Evolutionary conservation across 805 yeast genomes (phyloP).

Genomic region (Saccharomycopsis lassenensis): DNA sequence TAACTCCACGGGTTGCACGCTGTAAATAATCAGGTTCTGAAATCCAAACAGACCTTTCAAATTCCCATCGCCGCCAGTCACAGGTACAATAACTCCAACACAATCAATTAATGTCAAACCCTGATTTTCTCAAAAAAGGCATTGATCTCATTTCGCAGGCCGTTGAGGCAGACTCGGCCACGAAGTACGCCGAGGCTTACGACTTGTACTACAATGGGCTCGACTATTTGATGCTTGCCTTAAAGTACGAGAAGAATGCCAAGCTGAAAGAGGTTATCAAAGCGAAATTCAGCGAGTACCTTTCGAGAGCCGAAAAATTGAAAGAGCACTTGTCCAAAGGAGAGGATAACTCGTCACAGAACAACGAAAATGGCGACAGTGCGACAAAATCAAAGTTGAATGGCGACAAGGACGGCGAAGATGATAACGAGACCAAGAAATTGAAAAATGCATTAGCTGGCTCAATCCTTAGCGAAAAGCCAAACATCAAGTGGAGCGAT

Average conservation of each 20-base stretch:
- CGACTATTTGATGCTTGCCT: constrained; percentile 90
- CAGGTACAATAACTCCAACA: too few species aligned
- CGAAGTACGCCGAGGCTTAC: constrained; percentile 88
- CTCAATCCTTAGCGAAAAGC: constrained; percentile 83
- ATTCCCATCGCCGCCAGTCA: too few species aligned
- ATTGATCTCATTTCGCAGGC: constrained; percentile 91
- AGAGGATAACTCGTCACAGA: constrained; percentile 36
- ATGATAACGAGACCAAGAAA: constrained; percentile 77
- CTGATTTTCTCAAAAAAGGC: constrained; percentile 85
- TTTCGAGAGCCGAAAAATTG: constrained; percentile 86
- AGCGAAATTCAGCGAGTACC: constrained; percentile 81
- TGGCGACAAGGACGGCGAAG: constrained; percentile 48
- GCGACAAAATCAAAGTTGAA: constrained; percentile 29
- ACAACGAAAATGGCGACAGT: constrained; percentile 45
- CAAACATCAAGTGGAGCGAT: constrained; percentile 89
- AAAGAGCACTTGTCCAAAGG: constrained; percentile 76
- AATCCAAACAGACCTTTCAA: too few species aligned
- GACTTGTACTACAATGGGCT: constrained; percentile 85
- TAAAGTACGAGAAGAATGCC: constrained; percentile 88
- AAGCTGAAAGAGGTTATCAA: constrained; percentile 81
- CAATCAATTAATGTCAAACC: constrained; percentile 34
- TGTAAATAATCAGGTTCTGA: too few species aligned
- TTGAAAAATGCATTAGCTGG: constrained; percentile 85
- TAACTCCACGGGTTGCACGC: too few species aligned
- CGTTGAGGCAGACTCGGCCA: constrained; percentile 84